A percentile compares a stretch with the other conserved stretches of the same genome.
Evolutionary conservation across 1,284 basidiomycete genomes (phyloP).

Genomic region (Ceratobasidium sp.): DNA sequence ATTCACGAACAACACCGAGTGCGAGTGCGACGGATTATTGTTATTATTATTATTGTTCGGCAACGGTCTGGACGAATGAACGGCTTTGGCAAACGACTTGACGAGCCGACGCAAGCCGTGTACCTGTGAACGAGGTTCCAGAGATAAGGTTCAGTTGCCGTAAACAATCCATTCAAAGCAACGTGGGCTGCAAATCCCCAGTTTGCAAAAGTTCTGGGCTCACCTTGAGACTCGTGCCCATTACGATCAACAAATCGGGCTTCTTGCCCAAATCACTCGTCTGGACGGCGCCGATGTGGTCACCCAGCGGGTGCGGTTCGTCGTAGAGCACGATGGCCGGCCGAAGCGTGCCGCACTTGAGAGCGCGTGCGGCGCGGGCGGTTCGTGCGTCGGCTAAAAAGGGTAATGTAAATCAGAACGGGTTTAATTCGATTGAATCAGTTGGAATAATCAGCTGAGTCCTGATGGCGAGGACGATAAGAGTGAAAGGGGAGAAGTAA

Average conservation of each 20-base stretch:
- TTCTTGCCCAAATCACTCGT: conserved; percentile 76
- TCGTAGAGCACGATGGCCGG: conserved; percentile 93
- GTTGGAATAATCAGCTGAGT: conserved; percentile 29
- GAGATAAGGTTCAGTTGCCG: background rate
- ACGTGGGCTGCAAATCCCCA: conserved; percentile 10
- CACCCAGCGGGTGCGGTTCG: conserved; percentile 87
- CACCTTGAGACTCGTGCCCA: conserved; percentile 92
- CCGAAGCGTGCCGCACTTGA: conserved; percentile 81
- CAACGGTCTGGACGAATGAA: conserved; percentile 65
- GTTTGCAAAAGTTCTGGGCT: background rate
- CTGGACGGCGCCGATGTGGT: conserved; percentile 85
- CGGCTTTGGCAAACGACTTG: conserved; percentile 89
- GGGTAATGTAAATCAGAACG: background rate
- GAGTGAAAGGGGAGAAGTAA: conserved; percentile 4
- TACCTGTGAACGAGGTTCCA: conserved; percentile 60
- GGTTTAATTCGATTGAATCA: background rate
- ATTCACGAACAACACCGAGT: conserved; percentile 84
- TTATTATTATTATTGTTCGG: conserved; percentile 48
- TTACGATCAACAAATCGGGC: conserved; percentile 93
- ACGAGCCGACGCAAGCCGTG: conserved; percentile 94
- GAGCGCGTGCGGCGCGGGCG: conserved; percentile 82
- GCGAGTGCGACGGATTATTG: no score
- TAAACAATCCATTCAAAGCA: background rate
- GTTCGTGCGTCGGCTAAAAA: conserved; percentile 76
- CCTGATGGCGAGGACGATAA: background rate